These are phyloP conservation scores for Lactarius deliciosus DNA, from an alignment of 768 basidiomycete species.

Conservation along the genomic window DNA sequence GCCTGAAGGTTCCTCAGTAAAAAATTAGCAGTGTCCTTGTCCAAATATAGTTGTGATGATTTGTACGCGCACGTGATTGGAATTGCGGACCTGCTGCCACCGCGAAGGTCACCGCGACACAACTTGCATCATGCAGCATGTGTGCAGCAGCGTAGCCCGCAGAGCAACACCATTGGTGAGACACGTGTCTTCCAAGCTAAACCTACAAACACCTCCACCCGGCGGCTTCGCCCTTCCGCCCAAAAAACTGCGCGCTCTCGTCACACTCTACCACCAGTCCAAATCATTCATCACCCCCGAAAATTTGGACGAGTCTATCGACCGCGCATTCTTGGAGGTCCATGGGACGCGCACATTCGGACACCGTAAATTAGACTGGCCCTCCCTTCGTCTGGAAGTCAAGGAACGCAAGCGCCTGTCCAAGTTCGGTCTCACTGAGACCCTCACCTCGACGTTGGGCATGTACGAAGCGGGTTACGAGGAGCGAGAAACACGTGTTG, in stretches of 20 bases:
- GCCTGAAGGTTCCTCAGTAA: conserved; percentile 59
- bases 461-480: conserved; percentile 7
- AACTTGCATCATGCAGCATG: conserved; percentile 15
- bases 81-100: neutral
- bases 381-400: conserved; percentile 28
- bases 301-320: conserved; percentile 63
- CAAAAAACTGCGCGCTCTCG: conserved; percentile 65
- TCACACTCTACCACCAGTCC: conserved; percentile 76
- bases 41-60: neutral
- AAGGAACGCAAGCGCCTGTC: conserved; percentile 22
- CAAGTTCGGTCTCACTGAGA: conserved; percentile 24
- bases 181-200: conserved; percentile 27
- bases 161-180: conserved; percentile 20
- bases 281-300: conserved; percentile 69
- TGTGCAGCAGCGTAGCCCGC: neutral
- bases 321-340: conserved; percentile 52
- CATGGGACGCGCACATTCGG: neutral
- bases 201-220: conserved; percentile 18
- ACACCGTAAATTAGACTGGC: conserved; percentile 27
- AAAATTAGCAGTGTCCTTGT: conserved; percentile 18
- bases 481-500: conserved; percentile 16
- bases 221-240: conserved; percentile 44
- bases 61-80: neutral
- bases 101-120: neutral
- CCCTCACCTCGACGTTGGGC: conserved; percentile 8